These are phyloP conservation scores for Phytopythium boreale DNA, from an alignment of 352 stramenopile species.

Conservation along the genomic window DNA sequence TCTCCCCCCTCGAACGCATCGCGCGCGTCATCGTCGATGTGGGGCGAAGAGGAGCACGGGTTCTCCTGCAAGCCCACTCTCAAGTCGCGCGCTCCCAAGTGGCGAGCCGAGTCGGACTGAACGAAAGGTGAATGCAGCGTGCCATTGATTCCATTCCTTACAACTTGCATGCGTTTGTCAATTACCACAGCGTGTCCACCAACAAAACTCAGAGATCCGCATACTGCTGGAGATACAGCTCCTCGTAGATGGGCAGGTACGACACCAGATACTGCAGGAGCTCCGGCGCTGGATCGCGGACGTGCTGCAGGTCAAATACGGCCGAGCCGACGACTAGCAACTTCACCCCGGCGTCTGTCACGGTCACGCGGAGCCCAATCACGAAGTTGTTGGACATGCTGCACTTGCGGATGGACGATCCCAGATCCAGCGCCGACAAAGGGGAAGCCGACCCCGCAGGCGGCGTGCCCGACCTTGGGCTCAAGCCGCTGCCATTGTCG, in stretches of 20 bases:
- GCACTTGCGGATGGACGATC: conserved; percentile 29
- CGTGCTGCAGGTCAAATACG: conserved; percentile 28
- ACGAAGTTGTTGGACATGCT: conserved; percentile 38
- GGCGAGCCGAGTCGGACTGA: conserved; percentile 55
- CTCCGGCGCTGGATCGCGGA: conserved; percentile 27
- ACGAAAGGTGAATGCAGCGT: conserved; percentile 1
- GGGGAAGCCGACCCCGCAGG: conserved; percentile 13
- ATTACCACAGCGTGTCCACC: background rate
- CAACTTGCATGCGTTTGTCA: background rate
- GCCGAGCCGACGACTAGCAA: conserved; percentile 40
- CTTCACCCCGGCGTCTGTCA: conserved; percentile 19
- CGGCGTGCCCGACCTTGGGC: conserved; percentile 7
- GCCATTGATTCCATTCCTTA: background rate
- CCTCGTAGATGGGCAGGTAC: conserved; percentile 56
- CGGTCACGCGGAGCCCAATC: conserved; percentile 19
- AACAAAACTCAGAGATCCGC: background rate
- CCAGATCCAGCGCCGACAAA: conserved; percentile 18
- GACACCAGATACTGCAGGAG: conserved; percentile 57
- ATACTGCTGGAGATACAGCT: conserved; percentile 39
- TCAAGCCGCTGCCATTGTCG: conserved; percentile 5
- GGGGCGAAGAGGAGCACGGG: conserved; percentile 29
- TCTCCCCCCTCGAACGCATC: conserved; percentile 27
- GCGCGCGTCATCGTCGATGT: conserved; percentile 14
- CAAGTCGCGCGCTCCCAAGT: conserved; percentile 36
- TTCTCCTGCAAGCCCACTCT: conserved; percentile 8